Percentiles rank a stretch among this genome's conserved stretches.
Evolutionary conservation across 345 rosid species (phyloP).

Genomic region (Syzygium oleosum): DNA sequence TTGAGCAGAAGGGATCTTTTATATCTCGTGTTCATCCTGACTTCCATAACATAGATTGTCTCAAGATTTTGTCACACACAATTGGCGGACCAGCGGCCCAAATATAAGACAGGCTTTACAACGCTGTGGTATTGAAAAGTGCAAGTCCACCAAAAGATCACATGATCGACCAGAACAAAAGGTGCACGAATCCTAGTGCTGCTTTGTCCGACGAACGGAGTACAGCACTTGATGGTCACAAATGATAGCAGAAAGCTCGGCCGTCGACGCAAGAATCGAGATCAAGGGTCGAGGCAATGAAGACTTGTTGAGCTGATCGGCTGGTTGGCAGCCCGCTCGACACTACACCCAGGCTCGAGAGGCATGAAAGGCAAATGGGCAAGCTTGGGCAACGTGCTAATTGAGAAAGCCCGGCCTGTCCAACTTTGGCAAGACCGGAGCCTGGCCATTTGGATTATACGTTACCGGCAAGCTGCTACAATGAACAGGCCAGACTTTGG

Average conservation of each 20-base stretch:
- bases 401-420: neutral
- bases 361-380: neutral
- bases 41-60: neutral
- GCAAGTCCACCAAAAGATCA: neutral
- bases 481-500: neutral
- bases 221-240: neutral
- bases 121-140: neutral
- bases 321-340: rapidly evolving
- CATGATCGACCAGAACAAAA: neutral
- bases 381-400: neutral
- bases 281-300: neutral
- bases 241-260: neutral
- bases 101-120: neutral
- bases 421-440: neutral
- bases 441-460: neutral
- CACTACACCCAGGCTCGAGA: neutral
- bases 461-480: neutral
- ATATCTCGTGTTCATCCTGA: too few species aligned
- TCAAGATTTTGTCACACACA: neutral
- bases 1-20: too few species aligned
- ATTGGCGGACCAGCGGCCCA: neutral
- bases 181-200: neutral
- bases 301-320: neutral
- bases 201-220: neutral
- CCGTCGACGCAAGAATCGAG: neutral